Conservation (phyloP, 208 protist species). For the Polymyxa betae region DNA sequence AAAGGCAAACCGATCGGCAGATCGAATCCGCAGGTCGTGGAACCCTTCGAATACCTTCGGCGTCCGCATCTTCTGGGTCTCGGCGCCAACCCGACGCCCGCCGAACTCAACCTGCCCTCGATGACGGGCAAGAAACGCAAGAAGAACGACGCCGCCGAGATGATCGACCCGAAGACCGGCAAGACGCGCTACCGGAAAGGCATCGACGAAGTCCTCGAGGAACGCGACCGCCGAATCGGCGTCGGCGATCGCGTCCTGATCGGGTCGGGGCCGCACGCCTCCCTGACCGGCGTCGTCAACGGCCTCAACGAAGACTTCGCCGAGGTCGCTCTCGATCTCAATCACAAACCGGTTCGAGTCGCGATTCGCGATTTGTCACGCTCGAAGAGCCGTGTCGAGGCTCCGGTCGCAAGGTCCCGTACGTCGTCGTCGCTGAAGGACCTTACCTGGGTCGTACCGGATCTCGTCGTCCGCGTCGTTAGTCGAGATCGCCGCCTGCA, state of each 20-base stretch:
- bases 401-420: background rate
- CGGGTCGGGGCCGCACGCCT: background rate
- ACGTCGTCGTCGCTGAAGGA: background rate
- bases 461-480: background rate
- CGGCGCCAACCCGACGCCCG: background rate
- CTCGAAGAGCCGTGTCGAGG: background rate
- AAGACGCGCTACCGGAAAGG: background rate
- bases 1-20: conserved; percentile 2
- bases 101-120: background rate
- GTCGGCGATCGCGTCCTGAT: background rate
- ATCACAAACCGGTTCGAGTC: background rate
- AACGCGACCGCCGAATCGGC: background rate
- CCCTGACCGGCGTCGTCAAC: background rate
- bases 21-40: background rate
- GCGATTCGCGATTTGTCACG: background rate
- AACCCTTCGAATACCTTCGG: conserved; percentile 5
- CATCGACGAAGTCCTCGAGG: background rate
- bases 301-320: background rate
- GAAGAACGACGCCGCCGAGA: background rate
- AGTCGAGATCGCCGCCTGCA: too few relatives aligned
- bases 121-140: background rate
- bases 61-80: background rate
- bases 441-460: conserved; percentile 22
- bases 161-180: conserved; percentile 1
- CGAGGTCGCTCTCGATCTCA: background rate